Evolutionary conservation across 768 basidiomycete genomes (phyloP), one percentile per base, ranked within the genome.

Genomic region (Plicaturopsis crispa): DNA sequence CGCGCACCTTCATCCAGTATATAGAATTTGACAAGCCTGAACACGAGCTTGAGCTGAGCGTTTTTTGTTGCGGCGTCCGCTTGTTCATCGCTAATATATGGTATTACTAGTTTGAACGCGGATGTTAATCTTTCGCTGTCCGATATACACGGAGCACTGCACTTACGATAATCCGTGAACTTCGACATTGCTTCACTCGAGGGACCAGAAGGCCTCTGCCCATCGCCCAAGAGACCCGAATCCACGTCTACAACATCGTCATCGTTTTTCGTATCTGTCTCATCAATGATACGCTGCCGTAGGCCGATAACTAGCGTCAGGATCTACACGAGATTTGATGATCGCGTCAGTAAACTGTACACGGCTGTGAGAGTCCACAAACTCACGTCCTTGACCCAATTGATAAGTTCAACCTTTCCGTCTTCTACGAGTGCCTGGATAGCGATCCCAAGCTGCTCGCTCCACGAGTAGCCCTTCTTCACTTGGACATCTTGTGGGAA

Each of bases 391-490:
- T 80, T 81, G 33, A 80, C 72, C 86, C 90, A 92, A 14, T 28
- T 14, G 14, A 28, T 14, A 8, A 28, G 26, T 40, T 80, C 73
- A 19, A 94, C 72, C 49, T 83, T 67, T 6, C 71, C 81, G 12
- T 70, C 70, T 35, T 89, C 82, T 6, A 81, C 64, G 10, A 97
- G 70, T 33, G 75, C 72, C 28, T 77, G 78, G 42, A 96, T 73
- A 3, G 80, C 80, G 47, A 97, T 88, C 3, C 86, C 93, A 33
- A 98, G 67, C 57, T 97, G 81, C 51, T 97, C 83, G 48, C 80
- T 89, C 80, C 83, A 85, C 12, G 84, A 78, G 59, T 88, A 83
- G 5, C 88, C 89, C 49, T 87, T 88, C 68, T 86, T 85, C 45
- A 94, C 78, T 43, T 75, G 68, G 20, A 94, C 73, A 36, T 93